These are phyloP conservation scores for Gleditsia sinensis DNA, from an alignment of 306 rosid genomes.

Conservation along the genomic window DNA sequence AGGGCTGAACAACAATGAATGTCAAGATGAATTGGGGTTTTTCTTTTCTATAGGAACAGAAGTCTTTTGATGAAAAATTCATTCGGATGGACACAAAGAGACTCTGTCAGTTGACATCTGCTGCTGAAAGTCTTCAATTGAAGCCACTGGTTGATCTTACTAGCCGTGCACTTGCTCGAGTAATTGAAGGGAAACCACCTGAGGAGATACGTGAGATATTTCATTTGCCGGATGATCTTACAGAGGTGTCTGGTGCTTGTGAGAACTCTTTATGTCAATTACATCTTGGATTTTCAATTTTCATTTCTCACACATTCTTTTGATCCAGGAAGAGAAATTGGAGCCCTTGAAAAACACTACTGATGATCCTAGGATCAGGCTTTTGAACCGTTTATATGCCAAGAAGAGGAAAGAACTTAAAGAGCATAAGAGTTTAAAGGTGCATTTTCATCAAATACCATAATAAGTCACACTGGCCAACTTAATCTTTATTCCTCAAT, in stretches of 20 bases:
- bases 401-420: constrained; percentile 90
- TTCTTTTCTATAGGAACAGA: constrained; percentile 69
- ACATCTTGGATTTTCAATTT: constrained; percentile 24
- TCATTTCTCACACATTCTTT: constrained; percentile 41
- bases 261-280: constrained; percentile 36
- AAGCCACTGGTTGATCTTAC: constrained; percentile 98
- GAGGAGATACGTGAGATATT: constrained; percentile 94
- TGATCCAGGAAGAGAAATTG: constrained; percentile 90
- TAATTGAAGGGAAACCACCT: constrained; percentile 91
- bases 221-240: constrained; percentile 95
- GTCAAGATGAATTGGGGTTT: constrained; percentile 25
- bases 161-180: constrained; percentile 92
- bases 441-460: constrained; percentile 38
- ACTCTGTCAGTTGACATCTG: constrained; percentile 88
- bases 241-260: constrained; percentile 76
- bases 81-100: constrained; percentile 82
- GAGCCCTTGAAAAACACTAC: constrained; percentile 84
- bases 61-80: constrained; percentile 79
- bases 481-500: constrained; percentile 27
- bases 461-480: background rate
- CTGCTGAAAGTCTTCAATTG: constrained; percentile 90
- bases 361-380: constrained; percentile 95
- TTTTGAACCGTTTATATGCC: constrained; percentile 85
- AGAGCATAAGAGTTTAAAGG: constrained; percentile 88
- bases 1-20: constrained; percentile 21